phyloP scores from a whole-genome alignment of 352 stramenopile genomes.

The Globisporangium cylindrosporum region DNA sequence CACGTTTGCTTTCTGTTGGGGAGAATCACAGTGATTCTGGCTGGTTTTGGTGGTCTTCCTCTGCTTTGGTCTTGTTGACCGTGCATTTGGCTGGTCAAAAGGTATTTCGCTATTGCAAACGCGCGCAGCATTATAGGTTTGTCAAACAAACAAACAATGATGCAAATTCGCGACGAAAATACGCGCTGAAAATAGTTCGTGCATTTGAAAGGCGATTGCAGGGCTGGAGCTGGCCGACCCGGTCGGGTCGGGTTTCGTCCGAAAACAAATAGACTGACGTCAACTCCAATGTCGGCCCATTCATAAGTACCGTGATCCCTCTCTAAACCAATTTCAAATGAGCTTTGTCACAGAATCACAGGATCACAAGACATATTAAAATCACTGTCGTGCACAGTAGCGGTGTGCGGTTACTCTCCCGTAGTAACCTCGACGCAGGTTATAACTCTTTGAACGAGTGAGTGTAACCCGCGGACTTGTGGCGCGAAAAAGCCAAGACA shows the following conservation, averaged over 20 bases:
- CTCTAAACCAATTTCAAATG: too few species aligned
- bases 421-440: not conserved
- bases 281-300: too few species aligned
- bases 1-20: not conserved
- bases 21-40: not conserved
- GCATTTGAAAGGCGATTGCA: not conserved
- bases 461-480: constrained; percentile 10
- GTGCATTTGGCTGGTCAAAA: not conserved
- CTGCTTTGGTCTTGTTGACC: not conserved
- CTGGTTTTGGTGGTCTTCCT: not conserved
- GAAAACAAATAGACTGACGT: too few species aligned
- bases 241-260: too few species aligned
- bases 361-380: too few species aligned
- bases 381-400: too few species aligned
- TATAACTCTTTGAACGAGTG: not conserved
- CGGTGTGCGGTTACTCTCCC: too few species aligned
- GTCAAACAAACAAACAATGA: not conserved
- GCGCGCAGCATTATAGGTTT: not conserved
- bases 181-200: not conserved
- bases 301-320: too few species aligned
- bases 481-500: constrained; percentile 15
- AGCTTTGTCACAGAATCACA: too few species aligned
- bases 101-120: not conserved
- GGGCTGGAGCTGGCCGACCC: too few species aligned
- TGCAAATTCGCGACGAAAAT: not conserved